Conservation (phyloP, 163 green algal genomes). For the Coccomyxa subellipsoidea region DNA sequence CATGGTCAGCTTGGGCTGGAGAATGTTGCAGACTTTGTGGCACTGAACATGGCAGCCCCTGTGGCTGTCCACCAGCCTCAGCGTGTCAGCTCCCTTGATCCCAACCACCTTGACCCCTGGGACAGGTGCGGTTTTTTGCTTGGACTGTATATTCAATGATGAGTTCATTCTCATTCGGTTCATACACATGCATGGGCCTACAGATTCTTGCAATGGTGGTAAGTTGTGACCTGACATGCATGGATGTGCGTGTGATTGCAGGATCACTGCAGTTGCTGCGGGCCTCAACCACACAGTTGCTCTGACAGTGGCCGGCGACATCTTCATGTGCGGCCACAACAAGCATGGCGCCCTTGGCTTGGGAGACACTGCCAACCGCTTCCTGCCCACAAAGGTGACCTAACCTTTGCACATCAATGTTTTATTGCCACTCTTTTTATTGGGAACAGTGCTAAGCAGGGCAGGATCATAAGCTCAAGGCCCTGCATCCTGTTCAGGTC, state of each 20-base stretch:
- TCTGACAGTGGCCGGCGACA: conserved; percentile 67
- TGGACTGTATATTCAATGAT: too few species aligned
- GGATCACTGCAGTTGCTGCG: conserved; percentile 69
- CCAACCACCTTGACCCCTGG: conserved; percentile 37
- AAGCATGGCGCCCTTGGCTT: conserved; percentile 61
- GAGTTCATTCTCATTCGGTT: too few species aligned
- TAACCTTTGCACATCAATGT: not conserved
- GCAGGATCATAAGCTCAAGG: not conserved
- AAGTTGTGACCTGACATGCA: too few species aligned
- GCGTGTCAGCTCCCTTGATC: conserved; percentile 53
- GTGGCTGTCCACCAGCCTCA: conserved; percentile 39
- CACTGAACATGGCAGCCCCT: conserved; percentile 10
- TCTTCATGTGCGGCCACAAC: conserved; percentile 75
- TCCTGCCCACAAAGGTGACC: conserved; percentile 52
- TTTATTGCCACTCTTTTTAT: too few species aligned
- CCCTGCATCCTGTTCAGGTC: not conserved
- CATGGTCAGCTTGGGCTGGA: conserved; percentile 75
- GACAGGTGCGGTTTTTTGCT: conserved; percentile 42
- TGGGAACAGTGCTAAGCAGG: too few species aligned
- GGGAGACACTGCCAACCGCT: conserved; percentile 46
- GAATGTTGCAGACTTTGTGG: conserved; percentile 32
- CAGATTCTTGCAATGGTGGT: not conserved
- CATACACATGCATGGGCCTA: too few species aligned
- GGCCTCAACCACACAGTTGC: conserved; percentile 75
- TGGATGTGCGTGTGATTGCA: conserved; percentile 10